Evolutionary conservation across 257 asterid species (phyloP).

Genomic region (Solanum phureja): DNA sequence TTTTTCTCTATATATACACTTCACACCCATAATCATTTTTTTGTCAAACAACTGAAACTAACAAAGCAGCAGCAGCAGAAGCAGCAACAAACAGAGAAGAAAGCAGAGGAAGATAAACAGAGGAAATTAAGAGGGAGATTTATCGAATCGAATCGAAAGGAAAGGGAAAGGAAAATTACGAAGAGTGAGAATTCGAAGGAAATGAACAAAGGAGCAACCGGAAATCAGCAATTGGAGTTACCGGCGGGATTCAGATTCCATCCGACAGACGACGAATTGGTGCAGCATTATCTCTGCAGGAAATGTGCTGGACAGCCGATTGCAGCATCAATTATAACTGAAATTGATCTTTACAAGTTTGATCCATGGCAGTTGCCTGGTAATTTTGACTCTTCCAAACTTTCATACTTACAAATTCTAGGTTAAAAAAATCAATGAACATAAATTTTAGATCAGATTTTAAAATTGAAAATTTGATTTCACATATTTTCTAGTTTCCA

Average conservation of each 20-base stretch:
- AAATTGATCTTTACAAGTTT: constrained; percentile 68
- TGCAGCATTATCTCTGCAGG: constrained; percentile 24
- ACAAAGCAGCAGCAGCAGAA: no score
- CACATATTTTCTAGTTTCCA: neutral
- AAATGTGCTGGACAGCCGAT: constrained; percentile 41
- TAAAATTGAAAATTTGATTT: neutral
- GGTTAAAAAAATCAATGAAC: neutral
- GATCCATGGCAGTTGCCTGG: constrained; percentile 78
- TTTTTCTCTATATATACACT: neutral
- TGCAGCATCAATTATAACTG: constrained; percentile 44
- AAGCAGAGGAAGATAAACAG: neutral
- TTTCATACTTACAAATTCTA: neutral
- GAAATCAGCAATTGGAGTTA: constrained; percentile 8
- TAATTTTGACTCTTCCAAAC: neutral
- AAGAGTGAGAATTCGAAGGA: neutral
- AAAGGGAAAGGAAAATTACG: neutral
- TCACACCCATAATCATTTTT: neutral
- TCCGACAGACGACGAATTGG: constrained; percentile 34
- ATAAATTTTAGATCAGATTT: neutral
- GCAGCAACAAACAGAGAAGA: neutral
- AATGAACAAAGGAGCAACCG: neutral
- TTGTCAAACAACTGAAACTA: neutral
- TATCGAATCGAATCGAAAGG: neutral
- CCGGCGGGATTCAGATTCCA: constrained; percentile 37
- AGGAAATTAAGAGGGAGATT: neutral